Conservation (phyloP, 768 basidiomycete genomes). For the Russula emetica region DNA sequence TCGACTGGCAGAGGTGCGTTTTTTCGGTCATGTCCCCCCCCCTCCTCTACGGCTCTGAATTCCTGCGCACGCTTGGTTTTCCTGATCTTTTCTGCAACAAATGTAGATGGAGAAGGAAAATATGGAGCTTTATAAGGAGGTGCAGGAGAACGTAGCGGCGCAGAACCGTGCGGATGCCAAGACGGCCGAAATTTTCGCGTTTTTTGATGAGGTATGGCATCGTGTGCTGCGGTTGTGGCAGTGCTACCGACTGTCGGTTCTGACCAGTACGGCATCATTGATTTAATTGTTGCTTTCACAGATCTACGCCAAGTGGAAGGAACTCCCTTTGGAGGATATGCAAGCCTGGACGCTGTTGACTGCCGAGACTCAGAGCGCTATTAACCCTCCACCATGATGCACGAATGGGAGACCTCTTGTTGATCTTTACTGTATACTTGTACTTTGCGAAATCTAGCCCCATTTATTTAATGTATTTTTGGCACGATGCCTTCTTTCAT, state of each 20-base stretch:
- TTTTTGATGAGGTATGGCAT: constrained; percentile 48
- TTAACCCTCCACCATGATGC: constrained; percentile 13
- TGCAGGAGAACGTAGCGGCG: constrained; percentile 47
- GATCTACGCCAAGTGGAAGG: constrained; percentile 50
- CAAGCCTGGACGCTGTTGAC: constrained; percentile 39
- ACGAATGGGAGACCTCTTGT: neutral
- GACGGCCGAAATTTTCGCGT: constrained; percentile 46
- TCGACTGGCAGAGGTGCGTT: constrained; percentile 37
- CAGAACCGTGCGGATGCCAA: constrained; percentile 46
- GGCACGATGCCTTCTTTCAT: neutral
- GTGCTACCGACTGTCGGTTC: neutral
- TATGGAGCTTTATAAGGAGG: constrained; percentile 41
- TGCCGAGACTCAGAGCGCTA: constrained; percentile 36
- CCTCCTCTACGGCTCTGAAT: neutral
- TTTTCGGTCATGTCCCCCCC: neutral
- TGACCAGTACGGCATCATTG: neutral
- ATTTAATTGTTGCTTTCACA: constrained; percentile 27
- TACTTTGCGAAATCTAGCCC: neutral
- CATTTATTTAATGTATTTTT: neutral
- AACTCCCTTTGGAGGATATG: constrained; percentile 62
- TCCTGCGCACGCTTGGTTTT: too few species aligned
- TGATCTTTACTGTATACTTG: neutral
- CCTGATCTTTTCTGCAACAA: neutral
- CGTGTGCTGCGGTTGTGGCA: neutral
- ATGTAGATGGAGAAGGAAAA: constrained; percentile 55